A percentile compares a stretch with the other conserved stretches of the same genome.
phyloP scores from a whole-genome alignment of 495 filamentous ascomycete species.

The Barbatosphaeria neglecta region DNA sequence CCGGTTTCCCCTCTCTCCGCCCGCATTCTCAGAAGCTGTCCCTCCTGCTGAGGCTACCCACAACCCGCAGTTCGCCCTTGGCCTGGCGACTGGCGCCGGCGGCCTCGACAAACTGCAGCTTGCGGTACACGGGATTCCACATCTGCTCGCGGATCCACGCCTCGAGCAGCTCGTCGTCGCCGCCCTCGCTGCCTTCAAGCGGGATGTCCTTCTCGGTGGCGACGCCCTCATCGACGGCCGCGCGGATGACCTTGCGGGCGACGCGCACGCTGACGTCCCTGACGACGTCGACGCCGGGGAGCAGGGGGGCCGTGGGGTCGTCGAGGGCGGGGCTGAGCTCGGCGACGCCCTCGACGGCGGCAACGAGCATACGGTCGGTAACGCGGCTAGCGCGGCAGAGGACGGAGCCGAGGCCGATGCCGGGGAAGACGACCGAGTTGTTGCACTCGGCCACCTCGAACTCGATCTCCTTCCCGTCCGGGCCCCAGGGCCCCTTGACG shows the following conservation, averaged over 20 bases:
- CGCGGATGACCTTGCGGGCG: slow-evolving; percentile 65
- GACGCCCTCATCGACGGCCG: slow-evolving; percentile 57
- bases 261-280: slow-evolving; percentile 67
- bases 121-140: slow-evolving; percentile 72
- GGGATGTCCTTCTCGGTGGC: slow-evolving; percentile 51
- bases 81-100: slow-evolving; percentile 39
- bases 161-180: slow-evolving; percentile 45
- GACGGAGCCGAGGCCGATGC: slow-evolving; percentile 71
- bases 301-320: slow-evolving; percentile 37
- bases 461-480: slow-evolving; percentile 43
- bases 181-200: too few relatives aligned
- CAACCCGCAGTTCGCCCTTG: slow-evolving; percentile 48
- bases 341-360: slow-evolving; percentile 63
- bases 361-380: slow-evolving; percentile 71
- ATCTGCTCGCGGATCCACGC: slow-evolving; percentile 84
- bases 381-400: slow-evolving; percentile 51
- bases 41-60: slow-evolving; percentile 16
- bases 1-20: background rate
- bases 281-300: slow-evolving; percentile 69
- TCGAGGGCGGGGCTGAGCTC: slow-evolving; percentile 54
- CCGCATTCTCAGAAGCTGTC: slow-evolving; percentile 1
- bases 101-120: slow-evolving; percentile 43
- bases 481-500: slow-evolving; percentile 47
- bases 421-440: slow-evolving; percentile 79
- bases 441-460: slow-evolving; percentile 77